Percentiles rank a stretch among this genome's conserved stretches.
Evolutionary conservation across 805 yeast genomes (phyloP).

Genomic region (Zygotorulaspora danielsina): DNA sequence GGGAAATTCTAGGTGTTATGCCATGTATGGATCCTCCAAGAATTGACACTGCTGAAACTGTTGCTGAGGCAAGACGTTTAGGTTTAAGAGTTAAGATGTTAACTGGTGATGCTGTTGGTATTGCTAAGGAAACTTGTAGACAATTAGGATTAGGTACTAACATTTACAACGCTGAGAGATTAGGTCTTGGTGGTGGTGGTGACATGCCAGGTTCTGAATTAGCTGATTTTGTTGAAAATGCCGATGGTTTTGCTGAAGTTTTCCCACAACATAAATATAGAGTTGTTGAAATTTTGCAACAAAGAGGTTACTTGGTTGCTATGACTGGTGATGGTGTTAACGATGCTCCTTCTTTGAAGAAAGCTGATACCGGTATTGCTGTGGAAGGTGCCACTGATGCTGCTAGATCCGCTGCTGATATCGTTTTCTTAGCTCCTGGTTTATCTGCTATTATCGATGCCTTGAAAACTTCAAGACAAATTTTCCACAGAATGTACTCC

Average conservation of each 20-base stretch:
- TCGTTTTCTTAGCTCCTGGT: slow-evolving; percentile 94
- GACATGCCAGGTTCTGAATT: slow-evolving; percentile 96
- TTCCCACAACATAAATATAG: slow-evolving; percentile 97
- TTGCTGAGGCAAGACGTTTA: slow-evolving; percentile 80
- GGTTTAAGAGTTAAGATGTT: slow-evolving; percentile 97
- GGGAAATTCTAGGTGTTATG: slow-evolving; percentile 97
- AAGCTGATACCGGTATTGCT: slow-evolving; percentile 95
- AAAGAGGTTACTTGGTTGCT: slow-evolving; percentile 95
- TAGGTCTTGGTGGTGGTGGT: slow-evolving; percentile 94
- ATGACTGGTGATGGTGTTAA: slow-evolving; percentile 99
- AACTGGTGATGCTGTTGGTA: slow-evolving; percentile 99
- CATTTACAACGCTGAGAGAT: slow-evolving; percentile 94
- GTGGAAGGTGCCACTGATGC: slow-evolving; percentile 98
- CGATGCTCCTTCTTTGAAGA: slow-evolving; percentile 96
- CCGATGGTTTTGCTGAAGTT: slow-evolving; percentile 98
- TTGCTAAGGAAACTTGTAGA: slow-evolving; percentile 97
- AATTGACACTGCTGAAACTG: slow-evolving; percentile 95
- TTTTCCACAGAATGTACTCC: slow-evolving; percentile 99
- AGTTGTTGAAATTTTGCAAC: slow-evolving; percentile 92
- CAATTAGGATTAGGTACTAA: slow-evolving; percentile 95
- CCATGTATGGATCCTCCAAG: slow-evolving; percentile 99
- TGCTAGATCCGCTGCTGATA: slow-evolving; percentile 95
- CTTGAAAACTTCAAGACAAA: slow-evolving; percentile 90
- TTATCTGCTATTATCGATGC: slow-evolving; percentile 92
- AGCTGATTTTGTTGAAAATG: slow-evolving; percentile 95